These are phyloP conservation scores for Salix udensis DNA, from an alignment of 345 rosid species.

Conservation along the genomic window DNA sequence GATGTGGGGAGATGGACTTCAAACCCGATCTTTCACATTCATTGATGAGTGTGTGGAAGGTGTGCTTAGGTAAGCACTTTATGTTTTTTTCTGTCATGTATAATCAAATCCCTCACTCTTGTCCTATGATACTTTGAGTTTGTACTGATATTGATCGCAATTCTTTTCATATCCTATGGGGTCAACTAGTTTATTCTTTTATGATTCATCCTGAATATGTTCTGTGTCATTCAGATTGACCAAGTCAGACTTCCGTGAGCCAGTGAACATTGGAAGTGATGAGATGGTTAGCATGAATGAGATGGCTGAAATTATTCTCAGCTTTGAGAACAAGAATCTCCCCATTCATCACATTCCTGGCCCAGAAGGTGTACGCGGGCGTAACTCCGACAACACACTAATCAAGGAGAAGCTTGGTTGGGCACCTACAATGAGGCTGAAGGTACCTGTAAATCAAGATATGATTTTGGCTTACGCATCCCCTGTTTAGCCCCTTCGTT, in stretches of 20 bases:
- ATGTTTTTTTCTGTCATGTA: background rate
- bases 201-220: background rate
- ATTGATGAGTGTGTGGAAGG: conserved; percentile 99
- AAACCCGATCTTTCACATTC: conserved; percentile 96
- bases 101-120: background rate
- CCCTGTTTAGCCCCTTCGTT: background rate
- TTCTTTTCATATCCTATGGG: background rate
- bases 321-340: conserved; percentile 82
- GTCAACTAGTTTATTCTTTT: background rate
- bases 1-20: conserved; percentile 99
- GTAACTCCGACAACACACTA: conserved; percentile 94
- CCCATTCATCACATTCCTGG: conserved; percentile 97
- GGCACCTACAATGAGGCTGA: conserved; percentile 95
- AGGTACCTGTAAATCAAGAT: conserved; percentile 41
- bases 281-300: conserved; percentile 99
- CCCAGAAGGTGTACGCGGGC: conserved; percentile 98
- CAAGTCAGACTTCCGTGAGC: conserved; percentile 96
- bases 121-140: background rate
- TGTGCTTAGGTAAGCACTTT: conserved; percentile 63
- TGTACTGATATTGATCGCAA: background rate
- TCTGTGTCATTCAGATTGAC: conserved; percentile 56
- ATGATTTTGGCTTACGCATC: background rate
- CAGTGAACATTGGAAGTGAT: conserved; percentile 96
- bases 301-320: conserved; percentile 94
- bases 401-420: conserved; percentile 98